Percentiles rank a stretch among this genome's conserved stretches.
Conservation (phyloP, 345 rosid genomes). For the Noccaea caerulescens region DNA sequence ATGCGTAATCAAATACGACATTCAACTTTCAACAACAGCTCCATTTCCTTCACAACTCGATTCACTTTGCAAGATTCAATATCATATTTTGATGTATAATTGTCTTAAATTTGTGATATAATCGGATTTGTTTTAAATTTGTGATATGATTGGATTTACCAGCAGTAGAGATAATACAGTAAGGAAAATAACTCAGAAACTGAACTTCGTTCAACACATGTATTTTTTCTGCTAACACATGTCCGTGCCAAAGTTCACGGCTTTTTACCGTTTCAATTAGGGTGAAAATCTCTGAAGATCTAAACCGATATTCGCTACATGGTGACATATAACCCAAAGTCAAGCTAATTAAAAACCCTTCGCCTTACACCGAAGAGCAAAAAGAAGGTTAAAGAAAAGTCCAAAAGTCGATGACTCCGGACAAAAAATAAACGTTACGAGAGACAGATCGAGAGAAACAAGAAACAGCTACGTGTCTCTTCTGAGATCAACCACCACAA, state of each 20-base stretch:
- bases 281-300: constrained; percentile 37
- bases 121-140: neutral
- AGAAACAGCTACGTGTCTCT: constrained; percentile 50
- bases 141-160: neutral
- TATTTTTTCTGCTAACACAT: neutral
- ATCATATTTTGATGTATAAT: neutral
- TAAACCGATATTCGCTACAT: constrained; percentile 27
- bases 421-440: constrained; percentile 31
- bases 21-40: too few species aligned
- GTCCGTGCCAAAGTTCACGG: constrained; percentile 14
- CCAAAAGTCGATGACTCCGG: constrained; percentile 40
- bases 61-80: neutral
- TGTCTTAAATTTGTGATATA: neutral
- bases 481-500: constrained; percentile 85
- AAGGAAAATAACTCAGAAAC: constrained; percentile 1
- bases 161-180: neutral
- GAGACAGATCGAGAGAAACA: constrained; percentile 6
- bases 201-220: neutral
- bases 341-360: constrained; percentile 40
- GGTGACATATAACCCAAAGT: constrained; percentile 16
- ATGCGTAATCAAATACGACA: too few species aligned
- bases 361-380: constrained; percentile 38
- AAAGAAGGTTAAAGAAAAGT: constrained; percentile 28
- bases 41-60: too few species aligned
- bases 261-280: constrained; percentile 14